These are phyloP conservation scores for Pharnaceum exiguum DNA, from an alignment of 148 eudicot genomes.

Conservation along the genomic window DNA sequence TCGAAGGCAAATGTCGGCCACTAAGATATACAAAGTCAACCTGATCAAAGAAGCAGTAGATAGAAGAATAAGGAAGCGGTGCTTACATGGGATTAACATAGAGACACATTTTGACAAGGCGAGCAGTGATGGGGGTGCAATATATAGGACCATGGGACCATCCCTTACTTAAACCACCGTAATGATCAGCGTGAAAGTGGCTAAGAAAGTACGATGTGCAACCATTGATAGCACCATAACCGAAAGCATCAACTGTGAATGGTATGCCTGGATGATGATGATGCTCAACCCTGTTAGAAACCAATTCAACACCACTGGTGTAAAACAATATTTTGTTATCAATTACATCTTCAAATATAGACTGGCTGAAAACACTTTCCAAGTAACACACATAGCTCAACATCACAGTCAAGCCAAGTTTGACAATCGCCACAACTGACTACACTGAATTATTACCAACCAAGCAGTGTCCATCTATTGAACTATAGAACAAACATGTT, in stretches of 20 bases:
- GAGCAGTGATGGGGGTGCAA: slow-evolving; percentile 58
- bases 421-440: too few relatives aligned
- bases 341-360: too few relatives aligned
- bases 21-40: neutral
- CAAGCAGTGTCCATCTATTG: too few relatives aligned
- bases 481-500: too few relatives aligned
- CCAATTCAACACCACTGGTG: neutral
- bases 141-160: slow-evolving; percentile 68
- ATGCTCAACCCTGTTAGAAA: slow-evolving; percentile 11
- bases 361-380: too few relatives aligned
- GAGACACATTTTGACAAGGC: slow-evolving; percentile 49
- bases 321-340: neutral
- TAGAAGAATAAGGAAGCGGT: slow-evolving; percentile 2
- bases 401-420: too few relatives aligned
- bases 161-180: slow-evolving; percentile 57
- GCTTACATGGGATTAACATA: slow-evolving; percentile 48
- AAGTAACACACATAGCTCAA: too few relatives aligned
- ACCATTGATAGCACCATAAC: slow-evolving; percentile 45
- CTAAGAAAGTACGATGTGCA: slow-evolving; percentile 53
- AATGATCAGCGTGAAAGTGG: slow-evolving; percentile 70
- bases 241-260: slow-evolving; percentile 65
- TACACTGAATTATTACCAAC: too few relatives aligned
- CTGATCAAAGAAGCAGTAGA: neutral
- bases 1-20: neutral
- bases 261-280: slow-evolving; percentile 42